Conservation (phyloP, 768 basidiomycete genomes). For the Lyophyllum shimeji region DNA sequence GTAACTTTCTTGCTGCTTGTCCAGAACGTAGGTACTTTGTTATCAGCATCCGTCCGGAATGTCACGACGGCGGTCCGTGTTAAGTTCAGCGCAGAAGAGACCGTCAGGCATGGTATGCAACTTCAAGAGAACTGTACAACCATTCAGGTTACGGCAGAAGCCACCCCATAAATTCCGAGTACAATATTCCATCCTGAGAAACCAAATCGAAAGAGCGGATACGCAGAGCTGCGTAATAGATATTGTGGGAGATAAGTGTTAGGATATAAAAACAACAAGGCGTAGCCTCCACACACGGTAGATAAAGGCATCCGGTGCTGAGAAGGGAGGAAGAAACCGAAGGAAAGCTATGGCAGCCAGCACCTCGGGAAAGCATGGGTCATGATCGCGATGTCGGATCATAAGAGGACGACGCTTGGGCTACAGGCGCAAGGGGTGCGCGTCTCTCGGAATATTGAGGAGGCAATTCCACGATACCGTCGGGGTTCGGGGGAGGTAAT, state of each 20-base stretch:
- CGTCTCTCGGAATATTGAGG: slow-evolving; percentile 66
- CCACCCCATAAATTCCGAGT: slow-evolving; percentile 5
- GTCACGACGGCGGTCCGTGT: not conserved
- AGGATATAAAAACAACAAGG: slow-evolving; percentile 7
- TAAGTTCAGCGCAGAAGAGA: not conserved
- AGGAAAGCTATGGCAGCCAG: not conserved
- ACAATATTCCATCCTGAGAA: slow-evolving; percentile 6
- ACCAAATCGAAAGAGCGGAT: slow-evolving; percentile 2
- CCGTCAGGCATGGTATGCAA: not conserved
- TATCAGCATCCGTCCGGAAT: not conserved
- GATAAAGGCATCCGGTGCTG: slow-evolving; percentile 1
- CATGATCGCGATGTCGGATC: slow-evolving; percentile 2
- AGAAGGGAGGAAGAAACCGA: slow-evolving; percentile 4
- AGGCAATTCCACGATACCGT: slow-evolving; percentile 70
- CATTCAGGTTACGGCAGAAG: not conserved
- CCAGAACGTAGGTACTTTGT: not conserved
- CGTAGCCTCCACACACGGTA: not conserved
- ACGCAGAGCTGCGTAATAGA: slow-evolving; percentile 2
- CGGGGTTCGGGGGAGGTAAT: slow-evolving; percentile 37
- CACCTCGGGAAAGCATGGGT: not conserved
- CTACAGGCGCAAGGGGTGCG: slow-evolving; percentile 14
- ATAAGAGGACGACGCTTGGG: slow-evolving; percentile 6
- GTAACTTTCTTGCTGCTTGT: slow-evolving; percentile 1
- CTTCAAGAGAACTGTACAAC: slow-evolving; percentile 10
- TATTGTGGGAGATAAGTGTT: slow-evolving; percentile 6